A percentile compares a stretch with the other conserved stretches of the same genome.
These are phyloP conservation scores for Starmera quercuum DNA, from an alignment of 805 yeast genomes.

Conservation along the genomic window DNA sequence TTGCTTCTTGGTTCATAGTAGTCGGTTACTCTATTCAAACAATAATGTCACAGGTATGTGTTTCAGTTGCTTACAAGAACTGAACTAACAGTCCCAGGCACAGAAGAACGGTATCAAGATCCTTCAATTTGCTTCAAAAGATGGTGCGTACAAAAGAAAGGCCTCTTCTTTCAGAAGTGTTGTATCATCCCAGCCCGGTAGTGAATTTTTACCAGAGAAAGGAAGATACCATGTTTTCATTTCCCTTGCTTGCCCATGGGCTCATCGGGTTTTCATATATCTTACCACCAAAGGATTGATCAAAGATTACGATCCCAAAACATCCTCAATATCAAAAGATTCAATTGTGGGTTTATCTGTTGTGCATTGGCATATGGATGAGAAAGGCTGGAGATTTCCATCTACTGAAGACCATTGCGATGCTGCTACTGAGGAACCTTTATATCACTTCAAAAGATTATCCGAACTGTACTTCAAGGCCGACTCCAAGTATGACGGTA, in stretches of 20 bases:
- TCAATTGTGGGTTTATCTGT: constrained; percentile 60
- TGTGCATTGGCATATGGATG: constrained; percentile 88
- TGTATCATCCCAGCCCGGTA: constrained; percentile 49
- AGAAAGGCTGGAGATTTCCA: constrained; percentile 83
- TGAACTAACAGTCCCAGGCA: too few species aligned
- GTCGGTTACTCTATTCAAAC: too few species aligned
- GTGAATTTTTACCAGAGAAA: constrained; percentile 64
- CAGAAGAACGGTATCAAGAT: too few species aligned
- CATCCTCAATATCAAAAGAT: constrained; percentile 22
- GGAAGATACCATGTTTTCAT: constrained; percentile 84
- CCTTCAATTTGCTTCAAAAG: constrained; percentile 39
- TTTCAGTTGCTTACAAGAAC: too few species aligned
- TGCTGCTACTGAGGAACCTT: constrained; percentile 46
- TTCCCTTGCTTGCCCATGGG: constrained; percentile 92
- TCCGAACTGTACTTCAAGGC: constrained; percentile 71
- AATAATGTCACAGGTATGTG: too few species aligned
- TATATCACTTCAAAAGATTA: constrained; percentile 52
- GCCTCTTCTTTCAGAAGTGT: constrained; percentile 54
- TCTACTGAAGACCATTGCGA: constrained; percentile 32
- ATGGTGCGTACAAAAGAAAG: constrained; percentile 51
- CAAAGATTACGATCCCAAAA: constrained; percentile 28
- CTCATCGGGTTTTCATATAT: constrained; percentile 74
- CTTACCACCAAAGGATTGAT: constrained; percentile 67
- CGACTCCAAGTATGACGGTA: constrained; percentile 66
- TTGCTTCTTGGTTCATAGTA: too few species aligned